Evolutionary conservation across 164 flowering plant species (phyloP).

Genomic region (Protea cynaroides): DNA sequence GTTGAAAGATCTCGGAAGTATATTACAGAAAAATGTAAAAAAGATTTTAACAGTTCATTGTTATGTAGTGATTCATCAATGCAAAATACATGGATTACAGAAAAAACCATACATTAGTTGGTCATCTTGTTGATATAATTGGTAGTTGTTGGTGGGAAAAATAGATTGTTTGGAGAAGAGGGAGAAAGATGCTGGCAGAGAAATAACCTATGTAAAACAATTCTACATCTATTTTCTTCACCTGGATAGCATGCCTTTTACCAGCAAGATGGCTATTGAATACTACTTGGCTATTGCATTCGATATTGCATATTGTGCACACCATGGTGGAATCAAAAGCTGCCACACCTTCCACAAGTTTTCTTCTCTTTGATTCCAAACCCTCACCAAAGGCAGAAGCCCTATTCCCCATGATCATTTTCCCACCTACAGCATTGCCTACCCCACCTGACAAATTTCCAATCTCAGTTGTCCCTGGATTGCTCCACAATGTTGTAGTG

Average conservation of each 20-base stretch:
- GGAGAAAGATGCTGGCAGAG: too few species aligned
- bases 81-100: too few species aligned
- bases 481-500: not conserved
- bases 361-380: slow-evolving; percentile 38
- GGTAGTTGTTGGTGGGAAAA: too few species aligned
- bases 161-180: too few species aligned
- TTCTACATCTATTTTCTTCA: slow-evolving; percentile 25
- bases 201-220: too few species aligned
- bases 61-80: too few species aligned
- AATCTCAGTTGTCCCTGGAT: slow-evolving; percentile 21
- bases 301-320: slow-evolving; percentile 41
- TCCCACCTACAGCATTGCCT: not conserved
- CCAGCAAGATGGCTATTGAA: slow-evolving; percentile 33
- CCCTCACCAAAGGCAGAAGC: slow-evolving; percentile 9
- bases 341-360: slow-evolving; percentile 35
- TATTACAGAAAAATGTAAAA: too few species aligned
- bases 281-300: slow-evolving; percentile 44
- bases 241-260: slow-evolving; percentile 36
- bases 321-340: slow-evolving; percentile 27
- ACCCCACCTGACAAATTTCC: slow-evolving; percentile 16
- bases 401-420: slow-evolving; percentile 19
- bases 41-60: too few species aligned
- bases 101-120: too few species aligned
- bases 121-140: too few species aligned
- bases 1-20: too few species aligned